Percentiles rank a stretch among this genome's conserved stretches.
Evolutionary conservation across 768 basidiomycete genomes (phyloP).

Genomic region (Dioszegia crocea): DNA sequence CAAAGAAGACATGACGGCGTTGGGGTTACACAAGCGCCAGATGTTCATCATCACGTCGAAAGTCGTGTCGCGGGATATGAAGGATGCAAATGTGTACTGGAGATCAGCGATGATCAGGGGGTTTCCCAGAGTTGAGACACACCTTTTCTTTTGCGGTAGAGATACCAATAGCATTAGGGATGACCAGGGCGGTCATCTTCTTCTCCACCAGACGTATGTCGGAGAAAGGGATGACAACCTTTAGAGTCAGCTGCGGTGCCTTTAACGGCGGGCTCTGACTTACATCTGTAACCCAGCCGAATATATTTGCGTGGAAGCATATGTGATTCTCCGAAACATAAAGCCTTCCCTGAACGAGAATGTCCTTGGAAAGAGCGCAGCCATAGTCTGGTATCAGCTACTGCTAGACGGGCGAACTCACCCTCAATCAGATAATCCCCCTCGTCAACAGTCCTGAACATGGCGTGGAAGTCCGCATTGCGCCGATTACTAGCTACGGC

Average conservation of each 20-base stretch:
- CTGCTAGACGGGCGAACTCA: slow-evolving; percentile 49
- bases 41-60: slow-evolving; percentile 94
- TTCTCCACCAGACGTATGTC: slow-evolving; percentile 85
- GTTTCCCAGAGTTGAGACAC: background rate
- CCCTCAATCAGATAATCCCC: slow-evolving; percentile 98
- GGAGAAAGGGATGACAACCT: slow-evolving; percentile 83
- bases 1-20: slow-evolving; percentile 48
- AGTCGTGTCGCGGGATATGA: slow-evolving; percentile 91
- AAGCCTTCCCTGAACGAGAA: slow-evolving; percentile 88
- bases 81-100: slow-evolving; percentile 93
- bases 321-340: slow-evolving; percentile 98
- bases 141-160: slow-evolving; percentile 63
- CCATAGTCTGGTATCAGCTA: slow-evolving; percentile 73
- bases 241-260: slow-evolving; percentile 6
- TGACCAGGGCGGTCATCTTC: slow-evolving; percentile 96
- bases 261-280: slow-evolving; percentile 49
- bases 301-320: slow-evolving; percentile 99
- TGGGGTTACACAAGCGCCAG: slow-evolving; percentile 85
- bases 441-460: slow-evolving; percentile 83
- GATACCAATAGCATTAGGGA: slow-evolving; percentile 91
- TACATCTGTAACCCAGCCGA: slow-evolving; percentile 97
- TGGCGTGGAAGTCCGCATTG: slow-evolving; percentile 91
- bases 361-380: slow-evolving; percentile 92
- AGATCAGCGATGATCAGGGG: background rate
- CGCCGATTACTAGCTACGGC: slow-evolving; percentile 92